A percentile compares a stretch with the other conserved stretches of the same genome.
phyloP scores from a whole-genome alignment of 1,284 basidiomycete species.

The Taiwanofungus camphoratus region DNA sequence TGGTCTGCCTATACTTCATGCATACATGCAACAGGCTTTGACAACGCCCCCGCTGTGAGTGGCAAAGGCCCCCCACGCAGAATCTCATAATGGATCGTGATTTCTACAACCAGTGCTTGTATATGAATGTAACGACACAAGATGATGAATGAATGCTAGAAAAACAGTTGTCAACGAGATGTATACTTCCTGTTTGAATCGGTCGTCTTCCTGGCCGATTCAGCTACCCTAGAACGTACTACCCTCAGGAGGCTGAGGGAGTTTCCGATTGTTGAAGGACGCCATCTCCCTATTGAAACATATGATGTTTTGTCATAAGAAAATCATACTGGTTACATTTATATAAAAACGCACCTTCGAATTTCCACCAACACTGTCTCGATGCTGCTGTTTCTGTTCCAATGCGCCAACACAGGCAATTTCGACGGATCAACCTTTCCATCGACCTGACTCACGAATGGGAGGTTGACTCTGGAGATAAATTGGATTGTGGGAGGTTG shows the following conservation, averaged over 20 bases:
- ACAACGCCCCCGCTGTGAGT: too few relatives aligned
- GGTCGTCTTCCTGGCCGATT: slow-evolving; percentile 4
- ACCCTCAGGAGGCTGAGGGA: slow-evolving; percentile 92
- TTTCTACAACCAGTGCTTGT: not conserved
- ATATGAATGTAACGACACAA: slow-evolving; percentile 2
- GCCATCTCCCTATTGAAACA: slow-evolving; percentile 95
- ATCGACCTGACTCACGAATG: slow-evolving; percentile 76
- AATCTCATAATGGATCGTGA: not conserved
- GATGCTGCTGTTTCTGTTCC: slow-evolving; percentile 74
- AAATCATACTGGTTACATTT: not conserved
- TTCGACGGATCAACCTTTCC: slow-evolving; percentile 76
- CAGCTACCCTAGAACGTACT: slow-evolving; percentile 46
- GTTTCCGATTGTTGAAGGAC: slow-evolving; percentile 84
- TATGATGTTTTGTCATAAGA: too few relatives aligned
- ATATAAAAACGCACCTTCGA: slow-evolving; percentile 56
- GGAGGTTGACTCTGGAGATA: slow-evolving; percentile 89
- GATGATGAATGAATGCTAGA: slow-evolving; percentile 17
- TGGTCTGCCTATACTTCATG: too few relatives aligned
- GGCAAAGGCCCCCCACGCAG: too few relatives aligned
- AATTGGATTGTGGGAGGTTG: slow-evolving; percentile 77
- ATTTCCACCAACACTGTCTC: slow-evolving; percentile 91
- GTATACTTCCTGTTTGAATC: slow-evolving; percentile 12
- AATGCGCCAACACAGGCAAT: slow-evolving; percentile 65
- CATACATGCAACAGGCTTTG: too few relatives aligned
- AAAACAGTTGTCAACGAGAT: slow-evolving; percentile 18